Conservation (phyloP, 192 early-diverging fungal genomes). For the Gigaspora rosea region DNA sequence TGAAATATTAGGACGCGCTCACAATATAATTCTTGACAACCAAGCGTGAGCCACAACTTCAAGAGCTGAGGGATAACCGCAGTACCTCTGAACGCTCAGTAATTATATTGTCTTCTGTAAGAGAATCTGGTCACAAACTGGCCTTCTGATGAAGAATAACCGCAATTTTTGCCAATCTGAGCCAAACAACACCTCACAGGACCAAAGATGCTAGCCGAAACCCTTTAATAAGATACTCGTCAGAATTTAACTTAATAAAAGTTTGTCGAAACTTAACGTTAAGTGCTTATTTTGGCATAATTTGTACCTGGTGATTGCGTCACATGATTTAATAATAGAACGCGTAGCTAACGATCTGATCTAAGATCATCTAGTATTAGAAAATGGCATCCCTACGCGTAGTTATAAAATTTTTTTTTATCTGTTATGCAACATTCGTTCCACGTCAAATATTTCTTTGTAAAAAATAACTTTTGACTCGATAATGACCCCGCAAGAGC, state of each 20-base stretch:
- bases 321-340: no score
- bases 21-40: constrained; percentile 35
- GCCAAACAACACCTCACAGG: constrained; percentile 29
- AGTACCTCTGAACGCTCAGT: constrained; percentile 32
- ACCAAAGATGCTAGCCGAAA: background rate
- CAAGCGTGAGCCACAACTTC: constrained; percentile 23
- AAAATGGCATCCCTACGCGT: no score
- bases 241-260: no score
- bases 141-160: constrained; percentile 34
- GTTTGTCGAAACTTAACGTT: background rate
- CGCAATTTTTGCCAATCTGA: constrained; percentile 8
- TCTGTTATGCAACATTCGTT: no score
- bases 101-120: constrained; percentile 33
- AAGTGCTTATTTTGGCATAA: no score
- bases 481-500: background rate
- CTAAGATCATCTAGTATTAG: no score
- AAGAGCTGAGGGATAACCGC: constrained; percentile 17
- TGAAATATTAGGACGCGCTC: constrained; percentile 10
- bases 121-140: constrained; percentile 27
- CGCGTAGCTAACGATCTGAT: no score
- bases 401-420: no score
- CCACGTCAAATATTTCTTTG: no score
- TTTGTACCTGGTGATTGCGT: no score
- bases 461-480: background rate
- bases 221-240: background rate